Percentiles rank a stretch among this genome's conserved stretches.
phyloP scores from a whole-genome alignment of 768 basidiomycete species.

The Rhizopogon rudus region DNA sequence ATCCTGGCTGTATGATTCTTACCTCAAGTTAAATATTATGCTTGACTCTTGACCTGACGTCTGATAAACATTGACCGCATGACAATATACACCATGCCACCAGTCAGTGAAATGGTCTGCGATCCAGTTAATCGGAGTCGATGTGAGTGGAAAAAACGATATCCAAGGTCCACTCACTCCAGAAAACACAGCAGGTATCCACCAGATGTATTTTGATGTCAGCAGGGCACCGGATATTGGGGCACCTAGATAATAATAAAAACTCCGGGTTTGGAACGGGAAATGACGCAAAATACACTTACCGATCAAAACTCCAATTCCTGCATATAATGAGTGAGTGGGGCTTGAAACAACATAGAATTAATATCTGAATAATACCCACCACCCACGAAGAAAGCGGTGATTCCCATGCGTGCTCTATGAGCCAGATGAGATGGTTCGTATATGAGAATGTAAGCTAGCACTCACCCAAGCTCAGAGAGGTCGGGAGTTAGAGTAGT shows the following conservation, averaged over 20 bases:
- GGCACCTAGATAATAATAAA: constrained; percentile 31
- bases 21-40: no score
- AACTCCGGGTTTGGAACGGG: no score
- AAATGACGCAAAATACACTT: neutral
- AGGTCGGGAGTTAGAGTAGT: no score
- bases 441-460: no score
- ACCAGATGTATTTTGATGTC: constrained; percentile 47
- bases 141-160: no score
- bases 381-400: constrained; percentile 37
- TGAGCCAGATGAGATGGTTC: neutral
- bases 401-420: constrained; percentile 40
- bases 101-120: neutral
- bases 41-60: no score
- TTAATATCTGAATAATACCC: constrained; percentile 2
- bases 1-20: no score
- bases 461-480: no score
- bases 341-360: neutral
- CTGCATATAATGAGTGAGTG: constrained; percentile 5
- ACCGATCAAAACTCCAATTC: constrained; percentile 19
- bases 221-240: constrained; percentile 57
- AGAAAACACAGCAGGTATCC: constrained; percentile 49
- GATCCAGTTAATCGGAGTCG: neutral
- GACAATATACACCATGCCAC: neutral
- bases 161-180: constrained; percentile 24
- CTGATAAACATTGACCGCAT: no score